phyloP scores from a whole-genome alignment of 257 asterid genomes.

The Nicotiana knightiana region DNA sequence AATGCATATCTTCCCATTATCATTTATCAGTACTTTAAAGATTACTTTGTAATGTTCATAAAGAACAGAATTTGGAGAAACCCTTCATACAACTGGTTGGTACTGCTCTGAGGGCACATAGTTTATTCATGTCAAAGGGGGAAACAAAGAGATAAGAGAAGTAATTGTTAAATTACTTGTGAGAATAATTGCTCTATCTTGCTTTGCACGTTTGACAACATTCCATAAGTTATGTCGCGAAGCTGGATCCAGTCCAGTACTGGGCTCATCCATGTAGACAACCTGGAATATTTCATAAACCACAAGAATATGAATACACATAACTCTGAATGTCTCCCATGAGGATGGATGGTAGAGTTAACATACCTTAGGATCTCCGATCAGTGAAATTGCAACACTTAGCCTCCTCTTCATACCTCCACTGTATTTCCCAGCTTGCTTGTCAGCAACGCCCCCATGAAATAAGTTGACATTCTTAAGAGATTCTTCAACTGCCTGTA shows the following conservation, averaged over 20 bases:
- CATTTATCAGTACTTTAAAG: neutral
- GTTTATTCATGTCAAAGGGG: neutral
- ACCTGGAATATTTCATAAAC: constrained; percentile 38
- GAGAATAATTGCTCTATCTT: constrained; percentile 83
- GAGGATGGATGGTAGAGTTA: constrained; percentile 7
- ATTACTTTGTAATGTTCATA: neutral
- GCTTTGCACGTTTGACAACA: constrained; percentile 83
- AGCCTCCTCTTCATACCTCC: constrained; percentile 99
- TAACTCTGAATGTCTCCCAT: neutral
- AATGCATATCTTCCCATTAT: neutral
- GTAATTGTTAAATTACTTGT: constrained; percentile 50
- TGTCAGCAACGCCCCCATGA: constrained; percentile 91
- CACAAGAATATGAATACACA: neutral
- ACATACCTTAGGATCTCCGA: constrained; percentile 93
- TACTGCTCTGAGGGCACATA: neutral
- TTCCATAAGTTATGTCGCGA: constrained; percentile 90
- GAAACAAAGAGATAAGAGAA: neutral
- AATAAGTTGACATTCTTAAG: constrained; percentile 80
- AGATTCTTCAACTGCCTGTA: constrained; percentile 93
- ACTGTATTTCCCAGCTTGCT: constrained; percentile 81
- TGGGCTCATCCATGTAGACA: constrained; percentile 98
- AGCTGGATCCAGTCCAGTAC: constrained; percentile 97
- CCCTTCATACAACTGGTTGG: neutral
- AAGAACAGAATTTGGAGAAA: neutral
- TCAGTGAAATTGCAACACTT: constrained; percentile 94